These are phyloP conservation scores for Barnettozyma salicaria DNA, from an alignment of 805 yeast species.

Conservation along the genomic window DNA sequence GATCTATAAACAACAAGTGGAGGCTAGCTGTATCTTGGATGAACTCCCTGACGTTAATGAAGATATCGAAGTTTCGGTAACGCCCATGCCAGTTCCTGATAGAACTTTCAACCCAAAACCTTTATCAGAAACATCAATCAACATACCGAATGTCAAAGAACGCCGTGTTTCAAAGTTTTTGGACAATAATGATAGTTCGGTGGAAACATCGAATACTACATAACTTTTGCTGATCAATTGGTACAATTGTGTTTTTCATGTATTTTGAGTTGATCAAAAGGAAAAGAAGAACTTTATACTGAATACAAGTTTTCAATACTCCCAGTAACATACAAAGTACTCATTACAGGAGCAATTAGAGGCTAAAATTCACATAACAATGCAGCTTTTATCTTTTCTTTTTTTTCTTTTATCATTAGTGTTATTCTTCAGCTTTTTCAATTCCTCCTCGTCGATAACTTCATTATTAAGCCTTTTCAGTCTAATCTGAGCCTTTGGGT, in stretches of 20 bases:
- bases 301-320: too few species aligned
- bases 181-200: neutral
- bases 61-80: too few species aligned
- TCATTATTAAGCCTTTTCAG: slow-evolving; percentile 13
- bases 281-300: too few species aligned
- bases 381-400: slow-evolving; percentile 21
- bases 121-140: slow-evolving; percentile 7
- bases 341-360: too few species aligned
- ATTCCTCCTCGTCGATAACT: slow-evolving; percentile 3
- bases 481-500: slow-evolving; percentile 42
- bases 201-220: neutral
- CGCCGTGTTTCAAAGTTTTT: neutral
- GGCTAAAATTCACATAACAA: slow-evolving; percentile 10
- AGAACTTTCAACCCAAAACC: slow-evolving; percentile 3
- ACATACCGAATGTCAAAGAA: slow-evolving; percentile 3
- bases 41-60: too few species aligned
- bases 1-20: neutral
- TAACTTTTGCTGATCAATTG: too few species aligned
- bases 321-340: too few species aligned
- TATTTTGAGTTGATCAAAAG: too few species aligned
- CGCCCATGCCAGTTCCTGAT: slow-evolving; percentile 14
- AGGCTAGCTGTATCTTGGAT: too few species aligned
- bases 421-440: slow-evolving; percentile 5
- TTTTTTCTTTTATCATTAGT: slow-evolving; percentile 9
- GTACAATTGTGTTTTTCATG: too few species aligned